These are phyloP conservation scores for Ophiostoma australiae DNA, from an alignment of 2,329 filamentous ascomycete genomes.

Conservation along the genomic window DNA sequence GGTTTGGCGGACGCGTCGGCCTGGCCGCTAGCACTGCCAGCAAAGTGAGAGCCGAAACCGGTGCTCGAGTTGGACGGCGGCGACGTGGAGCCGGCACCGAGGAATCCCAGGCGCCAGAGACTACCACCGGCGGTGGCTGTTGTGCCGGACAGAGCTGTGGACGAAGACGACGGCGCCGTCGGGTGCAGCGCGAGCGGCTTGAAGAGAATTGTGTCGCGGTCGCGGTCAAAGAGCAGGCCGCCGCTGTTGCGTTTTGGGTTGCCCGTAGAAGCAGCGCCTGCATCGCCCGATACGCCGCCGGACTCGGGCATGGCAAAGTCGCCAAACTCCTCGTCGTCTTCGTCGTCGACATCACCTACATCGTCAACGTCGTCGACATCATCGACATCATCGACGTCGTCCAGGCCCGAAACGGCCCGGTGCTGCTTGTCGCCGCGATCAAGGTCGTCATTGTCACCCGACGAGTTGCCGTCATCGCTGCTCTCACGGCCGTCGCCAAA, in stretches of 20 bases:
- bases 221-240: constrained; percentile 29
- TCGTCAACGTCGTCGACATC: constrained; percentile 41
- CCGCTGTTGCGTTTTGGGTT: constrained; percentile 11
- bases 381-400: constrained; percentile 37
- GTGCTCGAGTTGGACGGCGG: background rate
- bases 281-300: constrained; percentile 14
- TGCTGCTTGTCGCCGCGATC: constrained; percentile 40
- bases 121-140: constrained; percentile 16
- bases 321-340: constrained; percentile 62
- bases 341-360: constrained; percentile 46
- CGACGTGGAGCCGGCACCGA: constrained; percentile 21
- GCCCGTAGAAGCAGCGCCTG: constrained; percentile 23
- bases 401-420: constrained; percentile 43
- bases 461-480: constrained; percentile 27
- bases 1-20: background rate
- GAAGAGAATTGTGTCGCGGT: constrained; percentile 44
- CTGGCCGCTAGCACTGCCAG: background rate
- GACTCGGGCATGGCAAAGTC: constrained; percentile 63
- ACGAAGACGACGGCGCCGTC: constrained; percentile 27
- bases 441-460: constrained; percentile 28
- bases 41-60: background rate
- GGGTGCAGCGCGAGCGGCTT: constrained; percentile 54
- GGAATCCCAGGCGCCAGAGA: constrained; percentile 45
- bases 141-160: background rate
- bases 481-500: constrained; percentile 38